These are phyloP conservation scores for Candida sp. DNA, from an alignment of 1,139 yeast genomes.

Conservation along the genomic window DNA sequence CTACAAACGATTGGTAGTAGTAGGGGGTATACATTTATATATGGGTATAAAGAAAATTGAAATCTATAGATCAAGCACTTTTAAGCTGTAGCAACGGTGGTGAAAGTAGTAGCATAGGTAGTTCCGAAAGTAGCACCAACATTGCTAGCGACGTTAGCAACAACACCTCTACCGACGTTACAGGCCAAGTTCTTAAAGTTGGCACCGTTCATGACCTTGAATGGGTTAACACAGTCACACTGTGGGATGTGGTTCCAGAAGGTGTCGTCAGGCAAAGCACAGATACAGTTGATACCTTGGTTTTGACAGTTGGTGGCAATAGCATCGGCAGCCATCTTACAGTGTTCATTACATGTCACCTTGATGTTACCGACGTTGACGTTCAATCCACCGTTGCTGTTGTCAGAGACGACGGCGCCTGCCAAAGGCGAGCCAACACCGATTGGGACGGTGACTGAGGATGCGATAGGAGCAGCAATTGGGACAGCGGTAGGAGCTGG, in stretches of 20 bases:
- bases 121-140: background rate
- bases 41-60: background rate
- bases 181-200: conserved; percentile 2
- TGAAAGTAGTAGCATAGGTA: background rate
- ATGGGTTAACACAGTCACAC: conserved; percentile 7
- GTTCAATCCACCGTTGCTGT: background rate
- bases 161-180: background rate
- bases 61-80: no score
- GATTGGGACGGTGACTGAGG: background rate
- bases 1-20: no score
- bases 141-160: background rate
- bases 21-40: no score
- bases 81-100: background rate
- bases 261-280: conserved; percentile 1
- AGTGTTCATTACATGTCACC: background rate
- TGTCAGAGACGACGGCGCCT: background rate
- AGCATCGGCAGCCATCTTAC: conserved; percentile 2
- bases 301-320: background rate
- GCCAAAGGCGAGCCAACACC: background rate
- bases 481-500: background rate
- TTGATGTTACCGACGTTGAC: background rate
- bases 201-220: background rate
- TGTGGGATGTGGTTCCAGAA: conserved; percentile 3
- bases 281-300: conserved; percentile 3
- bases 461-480: background rate